phyloP scores from a whole-genome alignment of 129 eudicot genomes.

The Tagetes erecta region DNA sequence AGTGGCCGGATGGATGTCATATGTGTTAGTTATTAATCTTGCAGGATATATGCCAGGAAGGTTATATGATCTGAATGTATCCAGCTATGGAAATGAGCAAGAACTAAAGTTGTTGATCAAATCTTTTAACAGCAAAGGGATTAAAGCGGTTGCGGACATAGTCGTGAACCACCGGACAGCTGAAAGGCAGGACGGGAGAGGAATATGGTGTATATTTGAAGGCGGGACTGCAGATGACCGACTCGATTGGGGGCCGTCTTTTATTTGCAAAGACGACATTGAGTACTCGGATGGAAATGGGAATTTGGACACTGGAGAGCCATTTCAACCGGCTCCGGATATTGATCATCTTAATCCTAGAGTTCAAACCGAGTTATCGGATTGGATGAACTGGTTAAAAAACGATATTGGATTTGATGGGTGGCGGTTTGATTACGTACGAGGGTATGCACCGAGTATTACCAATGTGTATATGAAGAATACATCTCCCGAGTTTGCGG shows the following conservation, averaged over 20 bases:
- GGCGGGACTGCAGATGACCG: conserved; percentile 75
- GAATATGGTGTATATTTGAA: conserved; percentile 60
- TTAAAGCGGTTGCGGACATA: conserved; percentile 67
- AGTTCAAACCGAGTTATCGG: conserved; percentile 69
- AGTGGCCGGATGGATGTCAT: neutral
- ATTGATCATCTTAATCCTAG: conserved; percentile 71
- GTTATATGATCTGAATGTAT: conserved; percentile 64
- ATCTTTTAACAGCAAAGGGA: conserved; percentile 52
- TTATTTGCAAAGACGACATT: conserved; percentile 63
- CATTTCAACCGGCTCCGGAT: conserved; percentile 52
- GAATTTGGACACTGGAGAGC: conserved; percentile 58
- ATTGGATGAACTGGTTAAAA: conserved; percentile 86
- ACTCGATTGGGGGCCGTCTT: conserved; percentile 72
- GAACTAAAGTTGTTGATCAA: conserved; percentile 50
- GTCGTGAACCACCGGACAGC: conserved; percentile 75
- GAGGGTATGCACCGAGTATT: conserved; percentile 58
- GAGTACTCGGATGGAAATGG: conserved; percentile 58
- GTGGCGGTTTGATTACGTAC: conserved; percentile 68
- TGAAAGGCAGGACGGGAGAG: conserved; percentile 55
- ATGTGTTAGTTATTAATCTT: neutral
- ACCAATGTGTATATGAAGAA: conserved; percentile 60
- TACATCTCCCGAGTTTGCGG: conserved; percentile 59
- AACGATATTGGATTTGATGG: conserved; percentile 70
- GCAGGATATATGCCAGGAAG: conserved; percentile 80
- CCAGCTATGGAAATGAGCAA: conserved; percentile 49